A percentile compares a stretch with the other conserved stretches of the same genome.
phyloP scores from a whole-genome alignment of 805 yeast genomes.

The Pichia cabralensis region DNA sequence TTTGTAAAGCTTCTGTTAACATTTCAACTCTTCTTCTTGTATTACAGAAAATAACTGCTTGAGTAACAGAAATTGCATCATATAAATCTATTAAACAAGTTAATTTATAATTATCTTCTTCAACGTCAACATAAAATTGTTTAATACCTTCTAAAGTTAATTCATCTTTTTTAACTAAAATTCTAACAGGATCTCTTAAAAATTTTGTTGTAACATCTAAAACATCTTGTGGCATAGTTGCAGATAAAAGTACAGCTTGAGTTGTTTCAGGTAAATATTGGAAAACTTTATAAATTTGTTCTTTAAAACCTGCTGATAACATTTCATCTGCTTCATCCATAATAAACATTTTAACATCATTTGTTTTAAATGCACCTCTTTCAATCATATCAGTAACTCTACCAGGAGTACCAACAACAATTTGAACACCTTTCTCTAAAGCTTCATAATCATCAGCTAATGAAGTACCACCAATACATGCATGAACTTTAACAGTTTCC shows the following conservation, averaged over 20 bases:
- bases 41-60: conserved; percentile 97
- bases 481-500: conserved; percentile 78
- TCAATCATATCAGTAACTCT: conserved; percentile 87
- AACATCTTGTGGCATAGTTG: conserved; percentile 88
- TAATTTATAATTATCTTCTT: conserved; percentile 87
- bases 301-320: conserved; percentile 87
- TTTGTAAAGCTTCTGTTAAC: conserved; percentile 70
- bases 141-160: conserved; percentile 89
- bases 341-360: conserved; percentile 76
- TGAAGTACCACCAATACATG: conserved; percentile 90
- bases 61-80: conserved; percentile 91
- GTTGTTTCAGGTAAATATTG: conserved; percentile 71
- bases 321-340: conserved; percentile 97
- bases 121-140: conserved; percentile 86
- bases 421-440: conserved; percentile 70
- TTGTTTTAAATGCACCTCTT: conserved; percentile 64
- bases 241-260: conserved; percentile 91
- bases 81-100: conserved; percentile 91
- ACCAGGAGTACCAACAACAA: conserved; percentile 97
- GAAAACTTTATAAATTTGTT: conserved; percentile 89
- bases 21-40: conserved; percentile 92
- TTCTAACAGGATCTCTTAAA: conserved; percentile 88
- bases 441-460: conserved; percentile 73
- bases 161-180: conserved; percentile 90
- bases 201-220: conserved; percentile 86